Evolutionary conservation across 306 rosid genomes (phyloP).

Genomic region (Ammopiptanthus mongolicus): DNA sequence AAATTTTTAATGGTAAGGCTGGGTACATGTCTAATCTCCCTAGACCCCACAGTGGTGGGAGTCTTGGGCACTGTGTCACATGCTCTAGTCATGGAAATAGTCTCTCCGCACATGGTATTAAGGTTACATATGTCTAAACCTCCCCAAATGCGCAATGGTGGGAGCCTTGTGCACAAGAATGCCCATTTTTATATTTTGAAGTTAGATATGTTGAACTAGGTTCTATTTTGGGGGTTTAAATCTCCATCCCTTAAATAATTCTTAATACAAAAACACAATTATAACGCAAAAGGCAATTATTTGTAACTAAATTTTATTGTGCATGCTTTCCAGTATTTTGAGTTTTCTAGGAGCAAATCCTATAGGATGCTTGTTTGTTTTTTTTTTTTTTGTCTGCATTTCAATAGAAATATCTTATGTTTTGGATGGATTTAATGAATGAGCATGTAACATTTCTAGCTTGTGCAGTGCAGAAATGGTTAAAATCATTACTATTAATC

Average conservation of each 20-base stretch:
- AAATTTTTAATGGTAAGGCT: not conserved
- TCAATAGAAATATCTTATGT: not conserved
- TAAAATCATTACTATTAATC: not conserved
- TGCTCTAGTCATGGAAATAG: not conserved
- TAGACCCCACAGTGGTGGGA: not conserved
- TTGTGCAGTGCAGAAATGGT: not conserved
- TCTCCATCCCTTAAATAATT: not conserved
- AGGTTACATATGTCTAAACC: not conserved
- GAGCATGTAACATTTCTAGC: not conserved
- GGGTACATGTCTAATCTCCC: not conserved
- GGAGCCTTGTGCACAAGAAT: not conserved
- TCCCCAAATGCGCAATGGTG: not conserved
- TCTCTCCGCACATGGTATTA: not conserved
- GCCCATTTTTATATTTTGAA: not conserved
- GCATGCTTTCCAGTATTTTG: not conserved
- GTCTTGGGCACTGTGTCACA: not conserved
- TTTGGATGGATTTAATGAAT: not conserved
- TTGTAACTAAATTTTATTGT: not conserved
- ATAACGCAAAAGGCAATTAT: not conserved
- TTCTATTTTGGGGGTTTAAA: not conserved
- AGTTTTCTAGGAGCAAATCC: not conserved
- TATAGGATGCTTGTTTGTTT: no score
- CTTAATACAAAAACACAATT: not conserved
- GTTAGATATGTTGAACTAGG: not conserved
- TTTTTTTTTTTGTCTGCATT: not conserved